These are phyloP conservation scores for Magnaporthales sp. DNA, from an alignment of 2,329 filamentous ascomycete species.

Conservation along the genomic window DNA sequence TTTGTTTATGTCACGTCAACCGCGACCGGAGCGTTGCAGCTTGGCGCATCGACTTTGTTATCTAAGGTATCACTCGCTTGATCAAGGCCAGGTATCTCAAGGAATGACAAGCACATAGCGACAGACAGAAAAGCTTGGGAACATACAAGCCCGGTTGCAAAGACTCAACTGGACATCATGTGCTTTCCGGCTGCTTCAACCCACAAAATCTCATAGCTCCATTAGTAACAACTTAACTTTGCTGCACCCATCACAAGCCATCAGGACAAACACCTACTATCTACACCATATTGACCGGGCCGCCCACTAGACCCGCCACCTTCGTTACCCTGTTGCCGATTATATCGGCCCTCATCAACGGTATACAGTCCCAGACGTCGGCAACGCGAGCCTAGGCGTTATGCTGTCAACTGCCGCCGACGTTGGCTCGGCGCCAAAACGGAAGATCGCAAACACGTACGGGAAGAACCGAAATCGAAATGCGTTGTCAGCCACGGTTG, in stretches of 20 bases:
- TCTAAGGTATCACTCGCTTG: background rate
- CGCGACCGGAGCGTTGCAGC: background rate
- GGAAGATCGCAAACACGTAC: conserved; percentile 19
- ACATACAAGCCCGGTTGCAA: background rate
- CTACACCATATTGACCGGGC: background rate
- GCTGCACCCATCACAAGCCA: background rate
- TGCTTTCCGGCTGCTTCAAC: background rate
- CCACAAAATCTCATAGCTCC: background rate
- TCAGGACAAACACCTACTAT: background rate
- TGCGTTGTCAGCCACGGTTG: conserved; percentile 1
- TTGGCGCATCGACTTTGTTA: background rate
- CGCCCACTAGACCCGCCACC: background rate
- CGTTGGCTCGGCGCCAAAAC: conserved; percentile 16
- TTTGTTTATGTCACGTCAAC: background rate
- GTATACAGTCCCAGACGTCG: background rate
- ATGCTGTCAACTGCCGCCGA: conserved; percentile 14
- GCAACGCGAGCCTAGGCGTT: background rate
- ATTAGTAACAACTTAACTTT: background rate
- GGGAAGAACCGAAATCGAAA: conserved; percentile 13
- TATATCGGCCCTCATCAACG: background rate
- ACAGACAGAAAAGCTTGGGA: background rate
- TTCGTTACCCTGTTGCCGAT: background rate
- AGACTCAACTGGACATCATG: background rate
- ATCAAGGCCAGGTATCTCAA: background rate
- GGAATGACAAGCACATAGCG: background rate